phyloP scores from a whole-genome alignment of 225 moss, liverwort and hornwort genomes.

The Physcomitrellopsis africana region DNA sequence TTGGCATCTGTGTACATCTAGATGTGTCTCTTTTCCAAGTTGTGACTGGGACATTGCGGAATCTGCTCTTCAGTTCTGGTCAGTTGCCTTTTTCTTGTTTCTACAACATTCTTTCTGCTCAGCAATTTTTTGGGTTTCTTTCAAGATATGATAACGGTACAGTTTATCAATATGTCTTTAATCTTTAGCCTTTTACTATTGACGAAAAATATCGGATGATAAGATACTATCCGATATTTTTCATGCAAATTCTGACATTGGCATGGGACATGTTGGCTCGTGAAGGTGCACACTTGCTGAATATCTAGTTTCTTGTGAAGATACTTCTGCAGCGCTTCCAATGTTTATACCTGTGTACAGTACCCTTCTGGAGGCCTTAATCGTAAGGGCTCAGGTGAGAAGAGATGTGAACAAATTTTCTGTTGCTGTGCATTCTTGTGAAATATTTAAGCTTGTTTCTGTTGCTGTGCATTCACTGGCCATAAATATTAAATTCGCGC shows the following conservation, averaged over 20 bases:
- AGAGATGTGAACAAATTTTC: conserved; percentile 3
- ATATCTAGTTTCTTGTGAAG: conserved; percentile 65
- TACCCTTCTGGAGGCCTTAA: conserved; percentile 81
- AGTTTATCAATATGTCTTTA: conserved; percentile 3
- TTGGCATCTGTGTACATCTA: conserved; percentile 39
- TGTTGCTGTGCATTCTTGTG: conserved; percentile 17
- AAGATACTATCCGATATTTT: background rate
- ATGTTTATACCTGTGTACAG: conserved; percentile 78
- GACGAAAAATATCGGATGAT: background rate
- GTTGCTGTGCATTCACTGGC: conserved; percentile 10
- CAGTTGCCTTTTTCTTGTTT: conserved; percentile 25
- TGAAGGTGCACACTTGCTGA: conserved; percentile 91
- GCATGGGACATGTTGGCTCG: conserved; percentile 28
- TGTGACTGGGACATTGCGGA: conserved; percentile 92
- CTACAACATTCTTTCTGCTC: background rate
- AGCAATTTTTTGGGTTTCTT: background rate
- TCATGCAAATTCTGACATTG: conserved; percentile 14
- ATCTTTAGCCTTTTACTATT: background rate
- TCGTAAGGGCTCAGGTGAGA: conserved; percentile 85
- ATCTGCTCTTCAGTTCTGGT: conserved; percentile 95
- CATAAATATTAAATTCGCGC: background rate
- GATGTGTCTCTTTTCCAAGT: conserved; percentile 86
- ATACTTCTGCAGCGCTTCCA: conserved; percentile 50
- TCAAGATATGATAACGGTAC: conserved; percentile 3
- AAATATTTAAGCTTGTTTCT: conserved; percentile 4